Conservation (phyloP, 345 rosid species). For the Psidium friedrichsthalianum region DNA sequence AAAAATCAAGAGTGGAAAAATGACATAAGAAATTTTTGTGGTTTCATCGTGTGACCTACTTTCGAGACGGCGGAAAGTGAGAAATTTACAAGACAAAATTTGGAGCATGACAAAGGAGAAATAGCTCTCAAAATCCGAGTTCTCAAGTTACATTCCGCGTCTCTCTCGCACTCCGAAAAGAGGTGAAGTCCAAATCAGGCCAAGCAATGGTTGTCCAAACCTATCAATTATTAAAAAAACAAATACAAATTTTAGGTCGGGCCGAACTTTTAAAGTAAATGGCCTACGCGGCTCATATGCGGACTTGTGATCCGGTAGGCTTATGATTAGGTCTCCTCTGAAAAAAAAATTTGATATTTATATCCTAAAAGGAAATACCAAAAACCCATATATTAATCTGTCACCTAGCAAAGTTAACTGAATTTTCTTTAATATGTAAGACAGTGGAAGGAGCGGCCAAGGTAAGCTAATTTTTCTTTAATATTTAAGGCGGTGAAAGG, state of each 20-base stretch:
- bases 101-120: not conserved
- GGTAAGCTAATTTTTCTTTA: not conserved
- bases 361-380: not conserved
- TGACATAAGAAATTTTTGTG: not conserved
- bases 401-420: not conserved
- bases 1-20: not conserved
- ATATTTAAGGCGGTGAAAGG: not conserved
- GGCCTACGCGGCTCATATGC: not conserved
- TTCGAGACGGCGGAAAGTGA: not conserved
- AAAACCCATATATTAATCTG: not conserved
- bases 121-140: not conserved
- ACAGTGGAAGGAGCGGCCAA: not conserved
- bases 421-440: not conserved
- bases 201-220: not conserved
- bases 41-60: not conserved
- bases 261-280: not conserved
- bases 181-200: not conserved
- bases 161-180: not conserved
- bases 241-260: not conserved
- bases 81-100: not conserved
- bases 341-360: not conserved
- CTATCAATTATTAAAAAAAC: not conserved
- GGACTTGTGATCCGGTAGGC: not conserved
- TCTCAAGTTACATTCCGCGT: not conserved
- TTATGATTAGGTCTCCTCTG: not conserved